Evolutionary conservation across 2,329 filamentous ascomycete species (phyloP), one percentile per base, ranked within the genome.

Genomic region (Nigrospora sphaerica): DNA sequence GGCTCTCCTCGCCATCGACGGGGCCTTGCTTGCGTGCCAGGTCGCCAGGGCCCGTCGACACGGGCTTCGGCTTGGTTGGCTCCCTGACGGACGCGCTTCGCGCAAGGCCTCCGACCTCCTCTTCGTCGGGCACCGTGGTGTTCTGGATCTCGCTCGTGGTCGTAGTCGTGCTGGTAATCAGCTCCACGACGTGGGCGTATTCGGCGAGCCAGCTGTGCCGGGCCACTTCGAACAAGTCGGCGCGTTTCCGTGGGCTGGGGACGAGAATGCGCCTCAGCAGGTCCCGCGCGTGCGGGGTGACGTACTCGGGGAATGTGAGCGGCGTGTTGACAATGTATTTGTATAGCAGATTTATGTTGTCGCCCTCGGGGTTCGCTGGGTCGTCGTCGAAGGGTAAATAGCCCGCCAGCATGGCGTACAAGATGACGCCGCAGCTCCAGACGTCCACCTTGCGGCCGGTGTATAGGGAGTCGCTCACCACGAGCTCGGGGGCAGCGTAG

Each of bases 301-400:
- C 93, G 63, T 97, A 97, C 82, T 98, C 93, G 51, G 93, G 93
- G 65, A 98, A 98, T 4, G 92, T 97, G 37, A 98, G 79, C 33
- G 92, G 91, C 1, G 93, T 98, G 46, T 89, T 95, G 49, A 96
- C 92, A 57, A 98, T 98, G 69, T 98, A 98, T 71, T 97, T 97
- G 78, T 98, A 98, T 28, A 98, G 75, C 12, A 98, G 78, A 64
- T 98, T 98, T 72, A 98, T 98, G 64, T 98, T 98, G 66, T 98
- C 93, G 55, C 93, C 93, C 68, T 98, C 93, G 3, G 93, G 93
- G 62, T 98, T 98, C 39, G 91, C 93, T 52, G 93, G 93, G 60
- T 98, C 93, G 63, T 98, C 93, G 59, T 98, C 93, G 61, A 98
- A 98, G 3, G 93, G 93, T 12, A 98, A 76, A 65, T 98, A 98